Evolutionary conservation across 148 eudicot species (phyloP).

Genomic region (Hydrangea macrophylla): DNA sequence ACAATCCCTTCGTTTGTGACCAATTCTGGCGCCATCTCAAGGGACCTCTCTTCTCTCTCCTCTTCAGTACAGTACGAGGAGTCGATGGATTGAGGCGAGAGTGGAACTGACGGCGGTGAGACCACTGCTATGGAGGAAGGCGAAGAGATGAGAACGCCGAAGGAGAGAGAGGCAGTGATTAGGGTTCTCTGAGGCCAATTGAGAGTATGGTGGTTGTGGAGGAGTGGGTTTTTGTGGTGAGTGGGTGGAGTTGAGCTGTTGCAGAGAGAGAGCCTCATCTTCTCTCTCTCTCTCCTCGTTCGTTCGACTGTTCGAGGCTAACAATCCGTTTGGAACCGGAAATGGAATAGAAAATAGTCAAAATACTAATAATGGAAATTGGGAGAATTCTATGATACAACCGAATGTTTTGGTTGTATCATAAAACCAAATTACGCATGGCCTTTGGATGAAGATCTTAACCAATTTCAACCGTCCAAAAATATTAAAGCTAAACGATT

Average conservation of each 20-base stretch:
- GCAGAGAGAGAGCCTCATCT: conserved; percentile 23
- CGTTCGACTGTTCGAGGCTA: too few relatives aligned
- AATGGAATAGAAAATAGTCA: too few relatives aligned
- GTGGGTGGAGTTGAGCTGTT: conserved; percentile 11
- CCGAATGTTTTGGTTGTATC: too few relatives aligned
- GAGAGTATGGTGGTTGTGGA: conserved; percentile 6
- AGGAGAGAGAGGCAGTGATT: conserved; percentile 39
- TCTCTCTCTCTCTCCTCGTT: neutral
- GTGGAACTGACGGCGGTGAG: conserved; percentile 4
- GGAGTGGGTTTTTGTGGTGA: neutral
- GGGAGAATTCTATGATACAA: too few relatives aligned
- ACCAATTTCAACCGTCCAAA: too few relatives aligned
- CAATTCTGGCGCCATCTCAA: conserved; percentile 20
- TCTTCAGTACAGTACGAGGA: conserved; percentile 36
- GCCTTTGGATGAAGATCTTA: too few relatives aligned
- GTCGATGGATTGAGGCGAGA: conserved; percentile 1
- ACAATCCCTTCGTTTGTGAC: conserved; percentile 62
- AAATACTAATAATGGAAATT: too few relatives aligned
- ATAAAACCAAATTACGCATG: too few relatives aligned
- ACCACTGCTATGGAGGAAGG: conserved; percentile 32
- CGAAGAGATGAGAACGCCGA: conserved; percentile 32
- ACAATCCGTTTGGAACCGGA: too few relatives aligned
- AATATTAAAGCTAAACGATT: too few relatives aligned
- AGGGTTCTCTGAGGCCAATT: conserved; percentile 32
- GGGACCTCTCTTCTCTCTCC: conserved; percentile 20